These are phyloP conservation scores for Boletus tylopilopsis DNA, from an alignment of 768 basidiomycete species.

Conservation along the genomic window DNA sequence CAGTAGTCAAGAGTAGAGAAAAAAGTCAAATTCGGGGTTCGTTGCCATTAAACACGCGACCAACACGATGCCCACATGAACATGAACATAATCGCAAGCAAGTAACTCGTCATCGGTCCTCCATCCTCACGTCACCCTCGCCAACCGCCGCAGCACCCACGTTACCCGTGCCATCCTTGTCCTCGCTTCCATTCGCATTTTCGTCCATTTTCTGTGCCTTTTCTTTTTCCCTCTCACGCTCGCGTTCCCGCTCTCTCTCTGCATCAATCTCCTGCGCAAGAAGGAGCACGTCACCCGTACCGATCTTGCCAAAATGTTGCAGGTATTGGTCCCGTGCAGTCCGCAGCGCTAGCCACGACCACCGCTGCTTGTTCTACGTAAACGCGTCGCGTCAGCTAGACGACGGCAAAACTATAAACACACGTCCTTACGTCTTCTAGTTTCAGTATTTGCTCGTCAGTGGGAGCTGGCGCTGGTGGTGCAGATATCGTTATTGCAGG, in stretches of 20 bases:
- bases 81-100: no score
- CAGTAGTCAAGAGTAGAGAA: neutral
- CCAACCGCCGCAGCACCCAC: slow-evolving; percentile 21
- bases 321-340: slow-evolving; percentile 69
- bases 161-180: slow-evolving; percentile 22
- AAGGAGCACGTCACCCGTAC: slow-evolving; percentile 65
- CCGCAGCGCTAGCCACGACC: slow-evolving; percentile 80
- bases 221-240: slow-evolving; percentile 34
- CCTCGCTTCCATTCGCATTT: slow-evolving; percentile 19
- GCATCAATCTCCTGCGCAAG: slow-evolving; percentile 36
- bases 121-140: slow-evolving; percentile 52
- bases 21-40: neutral
- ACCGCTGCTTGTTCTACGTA: slow-evolving; percentile 66
- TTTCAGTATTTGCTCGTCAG: slow-evolving; percentile 51
- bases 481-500: slow-evolving; percentile 16
- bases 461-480: slow-evolving; percentile 21
- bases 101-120: slow-evolving; percentile 32
- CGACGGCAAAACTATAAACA: neutral
- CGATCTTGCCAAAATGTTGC: slow-evolving; percentile 79
- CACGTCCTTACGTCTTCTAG: slow-evolving; percentile 55
- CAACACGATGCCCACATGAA: no score
- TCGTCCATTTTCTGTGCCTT: slow-evolving; percentile 24
- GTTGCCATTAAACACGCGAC: slow-evolving; percentile 16
- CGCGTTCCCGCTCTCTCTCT: slow-evolving; percentile 37
- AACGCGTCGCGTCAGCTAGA: slow-evolving; percentile 5